Evolutionary conservation across 371 early-diverging fungal genomes (phyloP).

Genomic region (Mortierella sp.): DNA sequence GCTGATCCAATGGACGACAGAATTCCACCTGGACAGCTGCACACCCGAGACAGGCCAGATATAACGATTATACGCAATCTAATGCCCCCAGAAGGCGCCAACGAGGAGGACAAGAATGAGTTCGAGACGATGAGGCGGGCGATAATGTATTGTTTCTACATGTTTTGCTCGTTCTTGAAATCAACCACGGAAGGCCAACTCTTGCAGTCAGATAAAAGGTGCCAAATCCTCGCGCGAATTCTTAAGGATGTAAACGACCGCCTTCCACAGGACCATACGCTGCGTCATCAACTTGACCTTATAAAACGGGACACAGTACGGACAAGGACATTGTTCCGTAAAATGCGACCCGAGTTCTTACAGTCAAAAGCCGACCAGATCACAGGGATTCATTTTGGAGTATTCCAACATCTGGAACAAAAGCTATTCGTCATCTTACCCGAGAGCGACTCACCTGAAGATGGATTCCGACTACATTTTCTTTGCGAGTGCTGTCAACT

Average conservation of each 20-base stretch:
- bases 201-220: slow-evolving; percentile 22
- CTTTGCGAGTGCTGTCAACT: slow-evolving; percentile 35
- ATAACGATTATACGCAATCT: slow-evolving; percentile 7
- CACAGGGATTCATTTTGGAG: slow-evolving; percentile 22
- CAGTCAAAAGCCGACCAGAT: slow-evolving; percentile 18
- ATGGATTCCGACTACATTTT: slow-evolving; percentile 26
- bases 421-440: slow-evolving; percentile 29
- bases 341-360: slow-evolving; percentile 15
- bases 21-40: not conserved
- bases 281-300: slow-evolving; percentile 14
- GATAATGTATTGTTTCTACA: slow-evolving; percentile 9
- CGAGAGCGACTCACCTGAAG: slow-evolving; percentile 11
- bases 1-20: not conserved
- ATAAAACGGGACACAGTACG: slow-evolving; percentile 10
- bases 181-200: slow-evolving; percentile 17
- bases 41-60: not conserved
- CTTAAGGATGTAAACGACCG: slow-evolving; percentile 14
- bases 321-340: slow-evolving; percentile 15
- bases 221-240: slow-evolving; percentile 1
- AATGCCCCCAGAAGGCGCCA: slow-evolving; percentile 1
- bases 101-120: slow-evolving; percentile 1
- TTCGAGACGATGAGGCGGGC: slow-evolving; percentile 8
- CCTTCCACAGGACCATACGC: slow-evolving; percentile 4
- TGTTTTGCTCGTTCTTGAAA: slow-evolving; percentile 18
- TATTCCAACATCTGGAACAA: slow-evolving; percentile 22